Evolutionary conservation across 1,284 basidiomycete genomes (phyloP).

Genomic region (Testicularia cyperi): DNA sequence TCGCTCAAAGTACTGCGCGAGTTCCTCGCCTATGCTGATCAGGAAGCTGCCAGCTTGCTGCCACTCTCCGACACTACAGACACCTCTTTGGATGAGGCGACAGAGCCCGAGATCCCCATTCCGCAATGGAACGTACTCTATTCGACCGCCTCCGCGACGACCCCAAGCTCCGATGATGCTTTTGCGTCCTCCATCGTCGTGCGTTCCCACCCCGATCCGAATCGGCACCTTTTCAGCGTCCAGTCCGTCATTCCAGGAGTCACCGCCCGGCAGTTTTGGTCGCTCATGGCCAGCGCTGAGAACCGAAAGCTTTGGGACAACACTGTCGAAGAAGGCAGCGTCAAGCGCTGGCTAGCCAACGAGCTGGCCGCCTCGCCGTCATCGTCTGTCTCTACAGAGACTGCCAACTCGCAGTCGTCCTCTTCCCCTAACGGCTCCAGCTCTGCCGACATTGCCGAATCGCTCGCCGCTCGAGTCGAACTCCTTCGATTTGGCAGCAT

Average conservation of each 20-base stretch:
- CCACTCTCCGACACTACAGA: constrained; percentile 10
- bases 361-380: constrained; percentile 1
- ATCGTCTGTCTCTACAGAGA: not conserved
- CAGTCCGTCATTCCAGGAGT: constrained; percentile 41
- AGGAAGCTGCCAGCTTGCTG: constrained; percentile 16
- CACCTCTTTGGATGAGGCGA: not conserved
- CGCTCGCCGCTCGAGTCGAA: constrained; percentile 34
- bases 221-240: constrained; percentile 43
- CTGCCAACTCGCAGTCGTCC: not conserved
- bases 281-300: constrained; percentile 47
- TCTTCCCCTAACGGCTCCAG: not conserved
- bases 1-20: constrained; percentile 30
- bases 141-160: constrained; percentile 10
- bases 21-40: constrained; percentile 34
- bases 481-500: constrained; percentile 45
- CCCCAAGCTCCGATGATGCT: no score
- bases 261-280: constrained; percentile 47
- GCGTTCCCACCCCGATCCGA: constrained; percentile 38
- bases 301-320: constrained; percentile 50
- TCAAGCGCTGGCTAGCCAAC: constrained; percentile 33
- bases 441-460: constrained; percentile 5
- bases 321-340: constrained; percentile 31
- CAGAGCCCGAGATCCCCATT: constrained; percentile 29
- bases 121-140: constrained; percentile 42
- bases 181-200: constrained; percentile 42